Evolutionary conservation across 345 rosid species (phyloP).

Genomic region (Brassica juncea): DNA sequence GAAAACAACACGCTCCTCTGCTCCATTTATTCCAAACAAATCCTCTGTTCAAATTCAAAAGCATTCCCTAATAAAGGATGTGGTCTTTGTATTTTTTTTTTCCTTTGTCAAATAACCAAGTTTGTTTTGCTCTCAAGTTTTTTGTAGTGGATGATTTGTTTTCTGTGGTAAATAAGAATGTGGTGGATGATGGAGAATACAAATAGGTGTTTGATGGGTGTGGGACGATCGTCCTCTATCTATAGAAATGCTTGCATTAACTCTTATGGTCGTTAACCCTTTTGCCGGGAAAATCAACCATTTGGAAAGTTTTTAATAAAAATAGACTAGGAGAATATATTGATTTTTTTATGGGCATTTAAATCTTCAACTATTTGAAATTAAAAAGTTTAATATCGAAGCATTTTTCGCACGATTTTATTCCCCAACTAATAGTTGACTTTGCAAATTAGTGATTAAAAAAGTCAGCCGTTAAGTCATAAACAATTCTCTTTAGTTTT

Average conservation of each 20-base stretch:
- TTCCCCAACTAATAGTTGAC: no score
- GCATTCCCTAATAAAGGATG: constrained; percentile 24
- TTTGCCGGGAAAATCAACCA: constrained; percentile 22
- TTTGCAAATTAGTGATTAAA: no score
- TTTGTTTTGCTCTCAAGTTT: constrained; percentile 20
- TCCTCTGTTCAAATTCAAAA: constrained; percentile 3
- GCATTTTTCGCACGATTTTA: no score
- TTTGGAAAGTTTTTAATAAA: not conserved
- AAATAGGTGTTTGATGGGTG: constrained; percentile 27
- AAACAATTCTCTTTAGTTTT: no score
- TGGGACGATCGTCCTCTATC: constrained; percentile 30
- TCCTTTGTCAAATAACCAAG: constrained; percentile 11
- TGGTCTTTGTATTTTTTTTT: not conserved
- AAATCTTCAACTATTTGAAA: no score
- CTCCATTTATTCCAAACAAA: constrained; percentile 36
- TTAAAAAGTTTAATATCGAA: no score
- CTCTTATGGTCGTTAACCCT: constrained; percentile 36
- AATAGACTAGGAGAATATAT: not conserved
- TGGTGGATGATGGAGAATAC: constrained; percentile 35
- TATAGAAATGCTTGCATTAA: constrained; percentile 25
- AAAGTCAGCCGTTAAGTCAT: no score
- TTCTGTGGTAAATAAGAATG: constrained; percentile 23
- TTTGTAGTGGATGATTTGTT: constrained; percentile 21
- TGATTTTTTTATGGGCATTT: not conserved
- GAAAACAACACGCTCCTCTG: constrained; percentile 51